Base-by-base conservation (phyloP, 108 stramenopile species). In the Nitzschia sp. region DNA sequence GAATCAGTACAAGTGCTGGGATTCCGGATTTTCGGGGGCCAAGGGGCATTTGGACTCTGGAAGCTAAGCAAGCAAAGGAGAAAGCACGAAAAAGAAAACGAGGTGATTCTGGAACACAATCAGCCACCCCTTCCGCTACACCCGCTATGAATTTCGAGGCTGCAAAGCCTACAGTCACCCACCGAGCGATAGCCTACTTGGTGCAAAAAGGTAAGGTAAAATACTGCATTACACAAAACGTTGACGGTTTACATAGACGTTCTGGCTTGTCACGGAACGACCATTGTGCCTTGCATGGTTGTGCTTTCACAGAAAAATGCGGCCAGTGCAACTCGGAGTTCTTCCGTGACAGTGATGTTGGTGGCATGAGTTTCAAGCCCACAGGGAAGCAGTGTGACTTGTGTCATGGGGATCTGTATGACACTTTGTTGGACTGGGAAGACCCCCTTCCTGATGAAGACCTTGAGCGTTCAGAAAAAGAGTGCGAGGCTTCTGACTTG, bases 21-120 rank as follows among this genome's bases (percentile, higher is more conserved):
- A 97, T 98, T 68, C 96, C 98, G 0, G 98, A 98, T 77, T 98
- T 98, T 80, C 87, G 98, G 1, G 92, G 95, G 8, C 96, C 95
- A 11, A 83, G 85, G 51, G 98, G 98, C 6, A 85, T 98, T 65
- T 98, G 91, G 89, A 92, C 90, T 6, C 52, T 83, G 57, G 95
- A 92, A 29, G 41, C 37, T 51, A 29, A 66, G 75, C 29, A 24
- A 62, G 50, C 10, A 34, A 56, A 38, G 17, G 38, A 60, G 43
- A n/a, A 12, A 11, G 52, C 19, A 8, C 9, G 53, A 11, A 75
- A 68, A 21, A 58, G 73, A 2, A 67, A 75, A 56, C 65, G 65
- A 6, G 12, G 7, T 25, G 20, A 63, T 39, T 51, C 67, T 19
- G 43, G 41, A 71, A 53, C 64, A 71, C 46, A 39, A 46, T 21